These are phyloP conservation scores for Aspergillus sp. DNA, from an alignment of 2,329 filamentous ascomycete genomes.

Conservation along the genomic window DNA sequence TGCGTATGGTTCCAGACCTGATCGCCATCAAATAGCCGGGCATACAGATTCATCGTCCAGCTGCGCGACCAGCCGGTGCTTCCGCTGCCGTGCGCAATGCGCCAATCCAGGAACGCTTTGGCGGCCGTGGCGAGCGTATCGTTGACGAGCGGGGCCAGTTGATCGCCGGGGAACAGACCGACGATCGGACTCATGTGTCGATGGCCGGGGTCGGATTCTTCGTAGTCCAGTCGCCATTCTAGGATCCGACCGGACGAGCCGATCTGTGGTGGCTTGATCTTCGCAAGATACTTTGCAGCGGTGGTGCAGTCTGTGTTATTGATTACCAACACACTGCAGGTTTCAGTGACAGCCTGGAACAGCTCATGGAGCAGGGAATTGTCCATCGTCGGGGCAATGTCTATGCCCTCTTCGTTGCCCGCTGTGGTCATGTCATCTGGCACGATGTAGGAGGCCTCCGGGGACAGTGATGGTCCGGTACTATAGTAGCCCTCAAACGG, in stretches of 20 bases:
- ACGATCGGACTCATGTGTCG: conserved; percentile 55
- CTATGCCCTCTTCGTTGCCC: conserved; percentile 6
- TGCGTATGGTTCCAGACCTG: conserved; percentile 40
- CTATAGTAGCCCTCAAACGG: conserved; percentile 8
- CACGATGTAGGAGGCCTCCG: conserved; percentile 22
- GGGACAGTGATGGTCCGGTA: conserved; percentile 22
- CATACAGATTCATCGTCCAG: conserved; percentile 51
- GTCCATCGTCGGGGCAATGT: conserved; percentile 47
- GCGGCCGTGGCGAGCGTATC: conserved; percentile 28
- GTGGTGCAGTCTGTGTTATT: conserved; percentile 9
- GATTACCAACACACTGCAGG: neutral
- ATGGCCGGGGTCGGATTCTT: conserved; percentile 50
- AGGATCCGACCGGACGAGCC: conserved; percentile 29
- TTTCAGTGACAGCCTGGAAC: conserved; percentile 18
- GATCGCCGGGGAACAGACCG: conserved; percentile 48
- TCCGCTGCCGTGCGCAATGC: conserved; percentile 30
- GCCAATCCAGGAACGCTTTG: conserved; percentile 9
- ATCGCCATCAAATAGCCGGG: conserved; percentile 43
- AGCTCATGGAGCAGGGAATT: conserved; percentile 45
- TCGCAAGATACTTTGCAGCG: conserved; percentile 1
- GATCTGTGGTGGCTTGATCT: conserved; percentile 20
- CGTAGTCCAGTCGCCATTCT: conserved; percentile 39
- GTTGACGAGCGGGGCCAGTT: conserved; percentile 37
- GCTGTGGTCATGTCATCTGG: conserved; percentile 7
- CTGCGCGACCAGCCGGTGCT: conserved; percentile 53